These are phyloP conservation scores for Pythium vanterpoolii DNA, from an alignment of 352 stramenopile genomes.

Conservation along the genomic window DNA sequence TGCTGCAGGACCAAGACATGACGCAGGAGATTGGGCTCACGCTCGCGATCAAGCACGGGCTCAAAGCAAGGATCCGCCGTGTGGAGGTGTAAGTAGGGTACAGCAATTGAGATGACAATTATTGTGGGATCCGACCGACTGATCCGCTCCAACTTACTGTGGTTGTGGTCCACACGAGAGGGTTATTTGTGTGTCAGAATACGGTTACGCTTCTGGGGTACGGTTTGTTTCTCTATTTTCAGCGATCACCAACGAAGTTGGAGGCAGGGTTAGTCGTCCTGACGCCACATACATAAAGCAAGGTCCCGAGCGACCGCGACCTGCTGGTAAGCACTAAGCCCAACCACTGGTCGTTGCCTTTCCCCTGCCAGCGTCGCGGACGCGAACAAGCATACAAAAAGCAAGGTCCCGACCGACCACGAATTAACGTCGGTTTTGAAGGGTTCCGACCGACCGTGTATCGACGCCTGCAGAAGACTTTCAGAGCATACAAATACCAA, in stretches of 20 bases:
- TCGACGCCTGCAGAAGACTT: background rate
- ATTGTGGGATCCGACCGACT: background rate
- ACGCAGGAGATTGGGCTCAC: conserved; percentile 49
- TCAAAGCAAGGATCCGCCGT: conserved; percentile 6
- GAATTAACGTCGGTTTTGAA: background rate
- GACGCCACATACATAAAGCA: conserved; percentile 6
- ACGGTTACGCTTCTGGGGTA: background rate
- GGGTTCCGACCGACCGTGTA: conserved; percentile 10
- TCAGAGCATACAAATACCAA: conserved; percentile 1
- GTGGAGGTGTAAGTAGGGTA: conserved; percentile 1
- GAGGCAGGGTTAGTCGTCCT: background rate
- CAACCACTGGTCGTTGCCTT: conserved; percentile 9
- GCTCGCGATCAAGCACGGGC: conserved; percentile 40
- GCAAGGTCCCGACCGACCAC: conserved; percentile 13
- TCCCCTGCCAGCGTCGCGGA: background rate
- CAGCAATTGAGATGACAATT: background rate
- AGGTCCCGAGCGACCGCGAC: conserved; percentile 9
- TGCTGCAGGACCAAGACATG: conserved; percentile 32
- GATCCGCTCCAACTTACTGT: conserved; percentile 2
- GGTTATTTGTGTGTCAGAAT: background rate
- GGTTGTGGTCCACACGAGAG: conserved; percentile 7
- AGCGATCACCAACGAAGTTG: conserved; percentile 21
- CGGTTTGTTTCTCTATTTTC: background rate
- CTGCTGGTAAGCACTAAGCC: background rate
- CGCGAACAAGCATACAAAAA: background rate